Percentiles rank a stretch among this genome's conserved stretches.
These are phyloP conservation scores for Sherardia arvensis DNA, from an alignment of 257 asterid species.

Conservation along the genomic window DNA sequence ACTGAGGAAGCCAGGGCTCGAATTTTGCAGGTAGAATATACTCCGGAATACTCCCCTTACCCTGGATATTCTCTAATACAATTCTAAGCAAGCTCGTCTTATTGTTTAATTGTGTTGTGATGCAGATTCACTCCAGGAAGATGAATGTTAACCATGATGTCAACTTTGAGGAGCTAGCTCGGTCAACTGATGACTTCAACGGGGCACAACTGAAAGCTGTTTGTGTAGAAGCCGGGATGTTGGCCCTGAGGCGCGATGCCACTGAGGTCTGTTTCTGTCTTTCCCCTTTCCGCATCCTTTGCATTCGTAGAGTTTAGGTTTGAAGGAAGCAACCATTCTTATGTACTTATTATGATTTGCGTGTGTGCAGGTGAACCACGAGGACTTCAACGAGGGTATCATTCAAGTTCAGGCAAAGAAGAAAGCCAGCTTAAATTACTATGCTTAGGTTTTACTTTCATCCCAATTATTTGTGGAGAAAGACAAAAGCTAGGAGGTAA, in stretches of 20 bases:
- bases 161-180: slow-evolving; percentile 96
- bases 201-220: slow-evolving; percentile 98
- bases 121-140: slow-evolving; percentile 90
- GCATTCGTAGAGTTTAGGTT: background rate
- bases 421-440: slow-evolving; percentile 82
- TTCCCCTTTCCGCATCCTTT: background rate
- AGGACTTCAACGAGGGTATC: slow-evolving; percentile 91
- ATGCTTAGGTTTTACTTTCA: slow-evolving; percentile 34
- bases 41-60: background rate
- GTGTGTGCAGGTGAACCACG: slow-evolving; percentile 67
- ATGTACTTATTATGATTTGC: background rate
- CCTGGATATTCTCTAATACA: background rate
- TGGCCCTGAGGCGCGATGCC: slow-evolving; percentile 95
- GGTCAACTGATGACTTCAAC: slow-evolving; percentile 92
- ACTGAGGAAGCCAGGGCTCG: slow-evolving; percentile 87
- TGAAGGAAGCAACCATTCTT: background rate
- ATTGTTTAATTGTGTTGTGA: background rate
- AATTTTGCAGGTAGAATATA: slow-evolving; percentile 48
- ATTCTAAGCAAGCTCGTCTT: background rate
- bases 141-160: slow-evolving; percentile 96
- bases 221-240: slow-evolving; percentile 97
- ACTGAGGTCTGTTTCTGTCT: slow-evolving; percentile 54
- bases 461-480: too few relatives aligned
- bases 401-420: slow-evolving; percentile 96
- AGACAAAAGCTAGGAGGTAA: background rate